Percentiles rank a stretch among this genome's conserved stretches.
Evolutionary conservation across 2,329 filamentous ascomycete species (phyloP).

Genomic region (Pseudonectria foliicola): DNA sequence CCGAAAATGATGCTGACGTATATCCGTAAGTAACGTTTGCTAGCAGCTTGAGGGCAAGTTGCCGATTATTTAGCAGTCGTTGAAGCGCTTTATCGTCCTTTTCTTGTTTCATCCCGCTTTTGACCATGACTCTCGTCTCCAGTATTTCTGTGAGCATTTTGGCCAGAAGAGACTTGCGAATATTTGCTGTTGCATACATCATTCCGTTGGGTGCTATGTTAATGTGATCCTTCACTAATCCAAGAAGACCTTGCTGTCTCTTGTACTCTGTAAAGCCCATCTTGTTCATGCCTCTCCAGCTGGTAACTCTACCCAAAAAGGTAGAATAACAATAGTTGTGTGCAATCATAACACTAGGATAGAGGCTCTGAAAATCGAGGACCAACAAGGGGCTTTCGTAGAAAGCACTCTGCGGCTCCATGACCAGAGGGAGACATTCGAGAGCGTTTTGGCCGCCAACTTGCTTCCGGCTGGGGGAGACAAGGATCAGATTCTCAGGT

Average conservation of each 20-base stretch:
- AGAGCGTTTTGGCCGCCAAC: slow-evolving; percentile 91
- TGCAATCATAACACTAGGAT: slow-evolving; percentile 97
- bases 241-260: slow-evolving; percentile 66
- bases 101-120: slow-evolving; percentile 90
- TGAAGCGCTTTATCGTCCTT: slow-evolving; percentile 83
- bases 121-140: slow-evolving; percentile 96
- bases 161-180: slow-evolving; percentile 83
- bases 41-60: slow-evolving; percentile 88
- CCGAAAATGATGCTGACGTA: slow-evolving; percentile 92
- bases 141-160: slow-evolving; percentile 97
- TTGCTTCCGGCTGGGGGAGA: slow-evolving; percentile 86
- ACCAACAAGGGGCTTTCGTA: slow-evolving; percentile 87
- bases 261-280: slow-evolving; percentile 90
- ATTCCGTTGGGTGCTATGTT: slow-evolving; percentile 95
- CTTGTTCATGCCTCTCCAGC: slow-evolving; percentile 88
- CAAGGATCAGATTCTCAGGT: slow-evolving; percentile 84
- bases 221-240: slow-evolving; percentile 74
- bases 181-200: slow-evolving; percentile 81
- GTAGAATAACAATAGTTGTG: slow-evolving; percentile 99
- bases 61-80: slow-evolving; percentile 83
- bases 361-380: slow-evolving; percentile 91
- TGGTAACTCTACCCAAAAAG: slow-evolving; percentile 76
- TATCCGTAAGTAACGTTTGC: slow-evolving; percentile 99
- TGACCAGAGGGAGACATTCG: slow-evolving; percentile 89
- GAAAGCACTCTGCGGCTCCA: slow-evolving; percentile 94